These are phyloP conservation scores for Termitomyces heimii DNA, from an alignment of 768 basidiomycete species.

Conservation along the genomic window DNA sequence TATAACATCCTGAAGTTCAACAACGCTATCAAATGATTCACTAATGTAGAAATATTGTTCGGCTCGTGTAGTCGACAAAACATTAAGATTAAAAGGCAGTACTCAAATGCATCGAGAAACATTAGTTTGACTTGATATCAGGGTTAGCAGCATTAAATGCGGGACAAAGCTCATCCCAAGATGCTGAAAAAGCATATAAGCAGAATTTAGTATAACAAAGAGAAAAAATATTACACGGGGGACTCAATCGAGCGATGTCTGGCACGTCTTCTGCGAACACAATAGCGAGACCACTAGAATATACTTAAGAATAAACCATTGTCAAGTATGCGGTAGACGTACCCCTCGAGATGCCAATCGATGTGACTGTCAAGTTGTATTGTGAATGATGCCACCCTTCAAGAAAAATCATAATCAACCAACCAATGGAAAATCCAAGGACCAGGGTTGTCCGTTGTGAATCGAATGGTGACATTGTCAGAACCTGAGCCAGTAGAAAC, in stretches of 20 bases:
- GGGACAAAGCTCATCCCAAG: conserved; percentile 32
- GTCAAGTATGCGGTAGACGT: too few species aligned
- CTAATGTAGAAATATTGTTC: too few species aligned
- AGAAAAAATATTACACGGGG: neutral
- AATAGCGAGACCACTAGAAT: conserved; percentile 31
- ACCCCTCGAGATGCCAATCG: too few species aligned
- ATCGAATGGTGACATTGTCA: conserved; percentile 44
- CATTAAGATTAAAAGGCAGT: too few species aligned
- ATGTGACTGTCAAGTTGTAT: too few species aligned
- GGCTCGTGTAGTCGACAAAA: too few species aligned
- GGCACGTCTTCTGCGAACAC: conserved; percentile 32
- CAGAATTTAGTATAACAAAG: neutral
- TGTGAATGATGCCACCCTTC: too few species aligned
- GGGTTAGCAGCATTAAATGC: conserved; percentile 12
- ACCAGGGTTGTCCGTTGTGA: conserved; percentile 45
- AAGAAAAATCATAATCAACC: too few species aligned
- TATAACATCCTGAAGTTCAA: too few species aligned
- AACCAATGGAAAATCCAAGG: conserved; percentile 49
- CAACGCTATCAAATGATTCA: too few species aligned
- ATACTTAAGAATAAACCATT: too few species aligned
- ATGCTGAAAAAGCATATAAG: conserved; percentile 8
- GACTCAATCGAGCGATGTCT: neutral
- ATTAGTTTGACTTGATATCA: neutral
- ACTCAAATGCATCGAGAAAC: too few species aligned
- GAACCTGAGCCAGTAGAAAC: conserved; percentile 28